These are phyloP conservation scores for Apostasia ramifera DNA, from an alignment of 106 monocot species.

Conservation along the genomic window DNA sequence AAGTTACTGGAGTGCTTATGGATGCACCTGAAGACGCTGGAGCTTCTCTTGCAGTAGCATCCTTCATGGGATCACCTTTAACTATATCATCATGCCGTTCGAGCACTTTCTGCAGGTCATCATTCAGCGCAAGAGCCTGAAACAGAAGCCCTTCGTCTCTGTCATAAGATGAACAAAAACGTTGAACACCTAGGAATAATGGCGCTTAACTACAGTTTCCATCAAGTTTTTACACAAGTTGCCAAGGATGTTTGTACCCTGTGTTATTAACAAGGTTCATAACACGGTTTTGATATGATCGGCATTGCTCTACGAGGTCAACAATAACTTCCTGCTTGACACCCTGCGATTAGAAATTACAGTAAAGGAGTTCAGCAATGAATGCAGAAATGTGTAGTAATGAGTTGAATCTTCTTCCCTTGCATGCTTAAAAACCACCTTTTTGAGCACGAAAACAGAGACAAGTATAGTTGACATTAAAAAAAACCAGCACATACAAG, in stretches of 20 bases:
- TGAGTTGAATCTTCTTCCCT: too few relatives aligned
- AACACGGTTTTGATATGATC: conserved; percentile 55
- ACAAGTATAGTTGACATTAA: too few relatives aligned
- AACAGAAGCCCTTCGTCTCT: conserved; percentile 82
- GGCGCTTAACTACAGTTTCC: neutral
- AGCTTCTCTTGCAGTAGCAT: conserved; percentile 2
- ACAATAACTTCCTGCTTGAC: conserved; percentile 85
- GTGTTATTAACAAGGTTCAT: conserved; percentile 69
- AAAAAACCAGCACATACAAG: too few relatives aligned
- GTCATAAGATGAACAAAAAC: conserved; percentile 11
- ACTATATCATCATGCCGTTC: conserved; percentile 69
- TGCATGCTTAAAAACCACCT: too few relatives aligned
- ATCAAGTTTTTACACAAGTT: neutral
- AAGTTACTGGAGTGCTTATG: neutral
- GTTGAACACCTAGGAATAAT: neutral
- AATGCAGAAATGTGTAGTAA: too few relatives aligned
- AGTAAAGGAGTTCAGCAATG: too few relatives aligned
- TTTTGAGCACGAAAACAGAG: too few relatives aligned
- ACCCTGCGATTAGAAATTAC: conserved; percentile 28
- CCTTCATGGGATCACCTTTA: conserved; percentile 29
- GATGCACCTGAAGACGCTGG: neutral
- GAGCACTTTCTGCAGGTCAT: conserved; percentile 78
- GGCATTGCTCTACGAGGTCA: conserved; percentile 93
- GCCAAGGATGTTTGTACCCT: conserved; percentile 37
- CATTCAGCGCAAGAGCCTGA: conserved; percentile 73